Conservation (phyloP, 2,329 filamentous ascomycete species). For the Fusarium scirpi region DNA sequence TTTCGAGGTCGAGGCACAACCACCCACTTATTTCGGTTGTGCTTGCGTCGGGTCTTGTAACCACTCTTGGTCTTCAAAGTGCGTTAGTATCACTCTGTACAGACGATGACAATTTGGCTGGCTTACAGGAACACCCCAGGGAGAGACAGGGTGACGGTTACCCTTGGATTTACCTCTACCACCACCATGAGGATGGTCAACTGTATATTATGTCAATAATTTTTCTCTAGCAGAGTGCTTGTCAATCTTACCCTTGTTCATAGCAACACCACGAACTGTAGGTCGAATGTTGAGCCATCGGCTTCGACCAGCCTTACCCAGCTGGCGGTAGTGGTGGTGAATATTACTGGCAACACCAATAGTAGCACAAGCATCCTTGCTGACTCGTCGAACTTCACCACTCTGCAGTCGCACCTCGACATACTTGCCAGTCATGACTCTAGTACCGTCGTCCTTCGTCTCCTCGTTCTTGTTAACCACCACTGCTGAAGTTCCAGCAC, state of each 20-base stretch:
- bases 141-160: conserved; percentile 93
- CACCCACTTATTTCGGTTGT: conserved; percentile 92
- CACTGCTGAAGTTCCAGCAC: conserved; percentile 91
- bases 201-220: conserved; percentile 55
- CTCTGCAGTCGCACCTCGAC: conserved; percentile 90
- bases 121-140: conserved; percentile 95
- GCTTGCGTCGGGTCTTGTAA: conserved; percentile 90
- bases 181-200: conserved; percentile 98
- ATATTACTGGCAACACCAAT: conserved; percentile 95
- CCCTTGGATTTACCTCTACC: conserved; percentile 99
- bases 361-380: conserved; percentile 92
- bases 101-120: conserved; percentile 5
- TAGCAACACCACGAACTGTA: conserved; percentile 95
- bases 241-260: conserved; percentile 85
- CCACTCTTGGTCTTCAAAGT: conserved; percentile 76
- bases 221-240: neutral
- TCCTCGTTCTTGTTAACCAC: conserved; percentile 91
- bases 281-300: conserved; percentile 95
- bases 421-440: conserved; percentile 76
- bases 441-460: conserved; percentile 68
- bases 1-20: conserved; percentile 87
- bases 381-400: conserved; percentile 89
- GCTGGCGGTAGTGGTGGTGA: conserved; percentile 87
- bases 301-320: conserved; percentile 94
- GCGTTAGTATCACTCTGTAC: conserved; percentile 22